These are phyloP conservation scores for Saposhnikovia divaricata DNA, from an alignment of 129 eudicot genomes.

Conservation along the genomic window DNA sequence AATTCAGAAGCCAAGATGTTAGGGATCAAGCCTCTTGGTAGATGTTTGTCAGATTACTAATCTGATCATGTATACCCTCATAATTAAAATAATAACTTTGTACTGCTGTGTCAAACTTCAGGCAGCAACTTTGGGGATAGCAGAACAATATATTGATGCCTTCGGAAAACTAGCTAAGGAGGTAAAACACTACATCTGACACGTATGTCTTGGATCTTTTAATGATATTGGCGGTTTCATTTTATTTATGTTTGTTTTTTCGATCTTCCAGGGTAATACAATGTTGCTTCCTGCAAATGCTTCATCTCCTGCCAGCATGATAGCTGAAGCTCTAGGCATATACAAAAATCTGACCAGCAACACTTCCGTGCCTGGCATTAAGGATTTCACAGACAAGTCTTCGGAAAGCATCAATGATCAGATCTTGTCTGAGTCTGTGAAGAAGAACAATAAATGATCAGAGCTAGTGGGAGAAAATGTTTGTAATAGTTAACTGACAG, in stretches of 20 bases:
- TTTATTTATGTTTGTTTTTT: not conserved
- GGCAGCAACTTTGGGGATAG: constrained; percentile 92
- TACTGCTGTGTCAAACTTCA: constrained; percentile 22
- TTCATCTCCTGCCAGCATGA: constrained; percentile 72
- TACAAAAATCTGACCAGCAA: constrained; percentile 59
- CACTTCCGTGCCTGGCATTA: constrained; percentile 10
- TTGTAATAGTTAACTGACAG: not conserved
- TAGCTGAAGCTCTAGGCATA: constrained; percentile 60
- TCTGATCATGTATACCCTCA: not conserved
- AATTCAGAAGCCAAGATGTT: not conserved
- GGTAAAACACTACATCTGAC: constrained; percentile 29
- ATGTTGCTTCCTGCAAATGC: constrained; percentile 65
- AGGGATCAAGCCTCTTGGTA: not conserved
- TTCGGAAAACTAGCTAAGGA: constrained; percentile 73
- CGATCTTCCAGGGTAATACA: constrained; percentile 46
- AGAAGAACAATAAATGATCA: constrained; percentile 16
- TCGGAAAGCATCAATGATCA: constrained; percentile 12
- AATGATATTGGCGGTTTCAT: not conserved
- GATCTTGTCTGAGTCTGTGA: not conserved
- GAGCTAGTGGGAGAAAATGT: not conserved
- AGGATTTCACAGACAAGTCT: constrained; percentile 11
- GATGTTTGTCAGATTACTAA: not conserved
- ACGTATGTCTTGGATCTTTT: not conserved
- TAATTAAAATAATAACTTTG: not conserved
- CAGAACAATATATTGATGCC: constrained; percentile 83